Base-by-base conservation (phyloP, 805 yeast genomes). In the Schizosaccharomyces osmophilus region DNA sequence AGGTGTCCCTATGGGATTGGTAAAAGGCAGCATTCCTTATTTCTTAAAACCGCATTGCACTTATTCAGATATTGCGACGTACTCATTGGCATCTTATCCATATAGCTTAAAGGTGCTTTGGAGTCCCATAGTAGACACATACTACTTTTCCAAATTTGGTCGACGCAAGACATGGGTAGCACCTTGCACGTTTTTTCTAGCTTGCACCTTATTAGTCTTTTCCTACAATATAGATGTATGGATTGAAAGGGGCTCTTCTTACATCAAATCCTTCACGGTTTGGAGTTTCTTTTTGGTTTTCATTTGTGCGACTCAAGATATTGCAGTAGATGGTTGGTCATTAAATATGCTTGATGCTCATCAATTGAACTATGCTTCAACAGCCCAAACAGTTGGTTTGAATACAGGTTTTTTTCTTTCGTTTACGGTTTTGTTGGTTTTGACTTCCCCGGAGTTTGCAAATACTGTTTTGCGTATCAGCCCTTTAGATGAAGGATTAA, bases 261-360 rank as follows among this genome's bases (percentile, higher is more conserved):
- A 95, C 0, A 29, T 87, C 63, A 67, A 73, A 15, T 69, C 72
- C 2, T 79, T 93, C 64, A 87, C 97, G 0, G 66, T 75, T 60
- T 77, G 81, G 62, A 93, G 93, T 72, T 85, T 89, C 67, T 65
- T 81, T 26, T 74, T 93, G 63, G 93, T 93, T 41, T 79, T 90
- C 63, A 76, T 89, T 63, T 89, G 97, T 73, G 97, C 97, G 0
- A 90, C 98, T 0, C 98, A 93, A 71, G 98, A 93, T 70, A 93
- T 93, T 62, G 97, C 98, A 0, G 98, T 93, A 26, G 98, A 93
- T 73, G 97, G 98, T 11, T 93, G 98, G 98, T 97, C 97, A 0
- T 74, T 93, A 68, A 93, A 96, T 1, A 81, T 90, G 48, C 75
- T 93, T 61, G 81, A 89, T 19, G 82, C 82, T 31, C 80, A 79